These are phyloP conservation scores for Sordariomycetes sp. DNA, from an alignment of 2,329 filamentous ascomycete genomes.

Conservation along the genomic window DNA sequence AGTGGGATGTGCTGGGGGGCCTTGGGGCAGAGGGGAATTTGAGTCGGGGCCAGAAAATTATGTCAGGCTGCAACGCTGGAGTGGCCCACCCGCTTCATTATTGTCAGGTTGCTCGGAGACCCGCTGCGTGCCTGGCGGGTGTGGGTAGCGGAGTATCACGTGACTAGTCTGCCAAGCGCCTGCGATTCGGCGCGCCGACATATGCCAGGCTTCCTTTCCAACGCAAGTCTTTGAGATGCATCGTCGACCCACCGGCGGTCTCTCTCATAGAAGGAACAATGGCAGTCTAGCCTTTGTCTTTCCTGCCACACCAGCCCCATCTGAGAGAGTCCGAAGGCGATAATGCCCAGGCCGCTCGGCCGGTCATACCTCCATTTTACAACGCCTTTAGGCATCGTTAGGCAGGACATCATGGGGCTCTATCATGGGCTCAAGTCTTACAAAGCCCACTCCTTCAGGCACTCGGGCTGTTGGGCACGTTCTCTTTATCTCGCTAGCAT, in stretches of 20 bases:
- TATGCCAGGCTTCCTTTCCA: background rate
- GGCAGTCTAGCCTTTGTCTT: background rate
- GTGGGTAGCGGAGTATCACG: background rate
- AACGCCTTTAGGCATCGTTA: background rate
- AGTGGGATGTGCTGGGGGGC: conserved; percentile 2
- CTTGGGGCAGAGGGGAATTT: conserved; percentile 3
- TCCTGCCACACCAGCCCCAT: background rate
- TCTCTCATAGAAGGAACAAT: background rate
- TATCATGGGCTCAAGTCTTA: too few relatives aligned
- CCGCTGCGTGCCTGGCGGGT: background rate
- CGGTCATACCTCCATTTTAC: background rate
- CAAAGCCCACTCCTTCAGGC: too few relatives aligned
- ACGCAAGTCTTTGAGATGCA: background rate
- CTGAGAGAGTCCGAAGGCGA: background rate
- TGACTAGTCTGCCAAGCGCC: background rate
- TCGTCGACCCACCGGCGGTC: background rate
- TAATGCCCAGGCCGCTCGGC: background rate
- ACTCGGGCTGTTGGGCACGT: too few relatives aligned
- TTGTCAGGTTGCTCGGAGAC: background rate
- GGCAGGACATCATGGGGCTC: background rate
- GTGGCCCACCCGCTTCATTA: background rate
- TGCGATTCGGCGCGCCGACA: background rate
- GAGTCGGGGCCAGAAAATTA: conserved; percentile 2
- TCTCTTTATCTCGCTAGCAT: too few relatives aligned
- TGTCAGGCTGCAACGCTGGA: conserved; percentile 2